Evolutionary conservation across 352 stramenopile species (phyloP), one percentile per base, ranked within the genome.

Genomic region (Pythium aristosporum): DNA sequence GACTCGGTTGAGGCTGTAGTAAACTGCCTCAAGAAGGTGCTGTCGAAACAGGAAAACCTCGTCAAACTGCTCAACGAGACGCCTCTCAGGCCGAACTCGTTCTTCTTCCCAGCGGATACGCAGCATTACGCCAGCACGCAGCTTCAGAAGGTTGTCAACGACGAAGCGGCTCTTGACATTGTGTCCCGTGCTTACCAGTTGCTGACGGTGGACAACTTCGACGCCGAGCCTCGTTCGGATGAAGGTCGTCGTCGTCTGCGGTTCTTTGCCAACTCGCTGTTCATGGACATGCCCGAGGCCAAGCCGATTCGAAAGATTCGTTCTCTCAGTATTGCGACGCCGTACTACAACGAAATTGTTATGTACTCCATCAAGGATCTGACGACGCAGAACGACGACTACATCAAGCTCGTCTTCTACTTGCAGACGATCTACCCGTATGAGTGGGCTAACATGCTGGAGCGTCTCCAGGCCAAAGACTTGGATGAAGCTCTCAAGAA

Each of bases 371-470:
- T 96, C 61, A 92, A 96, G 71, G 87, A 96, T 32, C 62, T 96
- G 55, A 94, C 85, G 2, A 67, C 79, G 0, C 79, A 92, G 57
- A 96, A 96, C 49, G 87, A 94, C 39, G 87, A 96, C 71, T 96
- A 95, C 63, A 97, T 99, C 50, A 99, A 96, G 41, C 90, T 98
- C 18, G 70, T 99, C 61, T 96, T 99, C 39, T 99, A 99, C 66
- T 72, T 97, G 61, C 81, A 94, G 64, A 96, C 87, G 3, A 94
- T 96, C 25, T 92, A 96, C 50, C 85, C 83, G 8, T 91, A 89
- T 52, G 87, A 96, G 67, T 96, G 82, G 80, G 79, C 91, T 47
- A 96, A 96, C 60, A 57, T 96, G 46, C 67, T 96, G 0, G 87
- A 96, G 53, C 80, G 87, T 25, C 53, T 96, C 11, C 70, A 85